Evolutionary conservation across 2,329 filamentous ascomycete genomes (phyloP), one percentile per base, ranked within the genome.

Genomic region (Ampelomyces quisqualis): DNA sequence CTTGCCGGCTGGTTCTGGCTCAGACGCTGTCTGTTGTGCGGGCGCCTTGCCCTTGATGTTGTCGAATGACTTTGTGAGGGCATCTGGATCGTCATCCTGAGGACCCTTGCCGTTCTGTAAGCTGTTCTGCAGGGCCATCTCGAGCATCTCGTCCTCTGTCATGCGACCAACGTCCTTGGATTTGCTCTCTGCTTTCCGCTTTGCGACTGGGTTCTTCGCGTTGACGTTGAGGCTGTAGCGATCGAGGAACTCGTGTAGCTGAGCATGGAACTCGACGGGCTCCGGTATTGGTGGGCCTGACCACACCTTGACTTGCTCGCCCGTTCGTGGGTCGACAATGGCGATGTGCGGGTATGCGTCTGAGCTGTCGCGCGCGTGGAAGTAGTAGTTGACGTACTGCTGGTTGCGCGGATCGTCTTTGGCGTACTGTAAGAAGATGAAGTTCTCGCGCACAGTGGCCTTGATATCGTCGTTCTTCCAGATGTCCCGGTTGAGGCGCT

Each of bases 261-360:
- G 88, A 62, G 90, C 88, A 46, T 95, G 80, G 57, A 98, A 97
- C 10, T 96, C 90, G 7, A 78, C 67, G 0, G 89, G 73, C 26
- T 78, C 79, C 1, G 90, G 84, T 38, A 90, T 87, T 1, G 90
- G 88, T 7, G 81, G 77, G 1, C 91, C 90, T 10, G 87, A 90
- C 91, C 93, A 97, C 1, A 90, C 81, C 73, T 98, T 98, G 66
- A 98, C 88, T 68, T 96, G 90, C 70, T 98, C 93, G 46, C 93
- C 93, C 1, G 93, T 98, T 45, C 93, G 80, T 2, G 93, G 93
- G 58, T 98, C 93, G 47, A 98, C 82, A 48, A 98, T 95, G 30
- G 90, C 89, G 42, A 97, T 93, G 64, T 98, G 90, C 5, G 93
- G 93, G 64, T 94, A 98, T 55, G 90, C 90, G 60, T 91, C 86